These are phyloP conservation scores for Boechera divaricarpa DNA, from an alignment of 345 rosid genomes.

Conservation along the genomic window DNA sequence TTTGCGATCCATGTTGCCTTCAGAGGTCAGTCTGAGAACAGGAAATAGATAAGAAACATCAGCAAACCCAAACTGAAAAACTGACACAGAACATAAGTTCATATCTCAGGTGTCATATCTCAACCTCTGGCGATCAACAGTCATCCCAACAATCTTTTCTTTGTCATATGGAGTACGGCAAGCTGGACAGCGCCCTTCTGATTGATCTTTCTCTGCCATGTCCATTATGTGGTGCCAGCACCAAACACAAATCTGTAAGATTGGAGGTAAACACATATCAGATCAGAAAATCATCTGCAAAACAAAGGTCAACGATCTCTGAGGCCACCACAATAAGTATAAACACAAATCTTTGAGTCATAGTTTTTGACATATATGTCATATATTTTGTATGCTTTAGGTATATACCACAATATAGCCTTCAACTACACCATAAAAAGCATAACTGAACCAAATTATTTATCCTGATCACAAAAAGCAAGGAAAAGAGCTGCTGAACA, in stretches of 20 bases:
- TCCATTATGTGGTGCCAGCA: slow-evolving; percentile 97
- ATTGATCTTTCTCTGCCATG: slow-evolving; percentile 91
- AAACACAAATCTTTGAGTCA: neutral
- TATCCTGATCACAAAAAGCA: neutral
- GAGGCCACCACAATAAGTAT: neutral
- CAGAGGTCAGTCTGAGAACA: slow-evolving; percentile 66
- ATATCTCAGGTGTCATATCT: neutral
- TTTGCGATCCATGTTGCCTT: slow-evolving; percentile 68
- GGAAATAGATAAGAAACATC: neutral
- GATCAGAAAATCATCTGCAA: slow-evolving; percentile 4
- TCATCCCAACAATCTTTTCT: slow-evolving; percentile 89
- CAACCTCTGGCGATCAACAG: slow-evolving; percentile 75
- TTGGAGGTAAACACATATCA: slow-evolving; percentile 10
- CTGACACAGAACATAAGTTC: neutral
- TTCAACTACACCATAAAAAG: neutral
- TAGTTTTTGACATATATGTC: neutral
- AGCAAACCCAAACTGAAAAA: neutral
- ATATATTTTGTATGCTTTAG: neutral
- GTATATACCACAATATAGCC: neutral
- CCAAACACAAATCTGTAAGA: slow-evolving; percentile 86
- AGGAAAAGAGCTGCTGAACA: neutral
- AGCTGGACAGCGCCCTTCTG: slow-evolving; percentile 95
- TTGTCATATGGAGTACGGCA: slow-evolving; percentile 90
- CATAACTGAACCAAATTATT: neutral
- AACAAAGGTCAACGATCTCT: neutral